Percentiles rank a stretch among this genome's conserved stretches.
Conservation (phyloP, 2,329 filamentous ascomycete species). For the Fusarium pininemorale region DNA sequence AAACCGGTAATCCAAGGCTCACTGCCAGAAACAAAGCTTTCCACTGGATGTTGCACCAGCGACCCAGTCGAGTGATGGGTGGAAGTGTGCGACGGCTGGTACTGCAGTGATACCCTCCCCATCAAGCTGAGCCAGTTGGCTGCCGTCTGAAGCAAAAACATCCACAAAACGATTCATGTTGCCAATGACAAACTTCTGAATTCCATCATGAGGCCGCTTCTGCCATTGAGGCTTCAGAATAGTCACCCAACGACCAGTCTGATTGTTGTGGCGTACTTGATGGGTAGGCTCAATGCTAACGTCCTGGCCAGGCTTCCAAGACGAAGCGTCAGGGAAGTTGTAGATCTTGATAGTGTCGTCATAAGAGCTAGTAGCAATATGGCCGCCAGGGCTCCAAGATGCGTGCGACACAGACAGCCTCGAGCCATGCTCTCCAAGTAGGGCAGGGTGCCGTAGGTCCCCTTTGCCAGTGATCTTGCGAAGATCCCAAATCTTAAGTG, state of each 20-base stretch:
- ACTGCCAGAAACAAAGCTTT: conserved; percentile 93
- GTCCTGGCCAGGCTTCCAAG: conserved; percentile 67
- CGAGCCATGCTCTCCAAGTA: conserved; percentile 84
- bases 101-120: conserved; percentile 94
- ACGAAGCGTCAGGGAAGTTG: conserved; percentile 70
- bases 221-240: conserved; percentile 90
- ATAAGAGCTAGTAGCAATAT: conserved; percentile 91
- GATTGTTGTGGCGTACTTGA: conserved; percentile 86
- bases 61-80: conserved; percentile 89
- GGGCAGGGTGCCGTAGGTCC: conserved; percentile 67
- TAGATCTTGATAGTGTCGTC: conserved; percentile 97
- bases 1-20: conserved; percentile 23
- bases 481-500: conserved; percentile 91
- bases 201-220: conserved; percentile 75
- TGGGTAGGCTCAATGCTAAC: conserved; percentile 76
- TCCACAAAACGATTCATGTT: conserved; percentile 99
- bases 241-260: conserved; percentile 94
- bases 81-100: conserved; percentile 90
- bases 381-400: conserved; percentile 84
- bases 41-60: conserved; percentile 91
- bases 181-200: conserved; percentile 89
- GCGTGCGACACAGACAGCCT: conserved; percentile 91
- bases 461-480: conserved; percentile 76
- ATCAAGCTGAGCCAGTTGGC: conserved; percentile 87
- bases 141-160: conserved; percentile 81